Evolutionary conservation across 108 stramenopile species (phyloP).

Genomic region (Skeletonema potamos): DNA sequence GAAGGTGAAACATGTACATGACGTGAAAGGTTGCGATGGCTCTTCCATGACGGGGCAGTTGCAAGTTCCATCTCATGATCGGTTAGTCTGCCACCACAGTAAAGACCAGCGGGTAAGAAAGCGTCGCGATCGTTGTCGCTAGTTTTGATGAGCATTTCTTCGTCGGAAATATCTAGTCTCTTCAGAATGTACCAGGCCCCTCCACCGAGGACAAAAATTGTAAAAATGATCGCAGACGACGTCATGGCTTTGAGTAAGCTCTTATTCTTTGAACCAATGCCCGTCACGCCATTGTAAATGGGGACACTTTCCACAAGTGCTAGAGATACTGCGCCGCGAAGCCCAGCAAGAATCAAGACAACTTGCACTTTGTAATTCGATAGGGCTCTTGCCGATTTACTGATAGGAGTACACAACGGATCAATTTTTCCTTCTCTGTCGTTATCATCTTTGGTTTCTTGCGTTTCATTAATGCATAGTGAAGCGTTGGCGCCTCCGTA

Average conservation of each 20-base stretch:
- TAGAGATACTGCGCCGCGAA: conserved; percentile 88
- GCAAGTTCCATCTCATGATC: conserved; percentile 6
- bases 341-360: conserved; percentile 76
- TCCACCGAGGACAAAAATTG: conserved; percentile 79
- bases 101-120: background rate
- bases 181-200: conserved; percentile 69
- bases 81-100: background rate
- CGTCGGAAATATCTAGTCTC: conserved; percentile 45
- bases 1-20: background rate
- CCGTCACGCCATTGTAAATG: conserved; percentile 73
- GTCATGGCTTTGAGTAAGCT: conserved; percentile 83
- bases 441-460: background rate
- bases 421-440: conserved; percentile 11
- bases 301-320: conserved; percentile 87
- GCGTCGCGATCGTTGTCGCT: background rate
- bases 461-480: background rate
- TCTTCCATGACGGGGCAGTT: background rate
- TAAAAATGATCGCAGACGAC: conserved; percentile 78
- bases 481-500: conserved; percentile 2
- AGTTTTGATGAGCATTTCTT: conserved; percentile 44
- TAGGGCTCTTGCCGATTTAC: conserved; percentile 43
- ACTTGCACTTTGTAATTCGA: conserved; percentile 59
- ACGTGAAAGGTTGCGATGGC: background rate
- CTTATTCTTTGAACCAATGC: conserved; percentile 74
- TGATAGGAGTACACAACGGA: conserved; percentile 34